phyloP scores from a whole-genome alignment of 2,329 filamentous ascomycete species.

The Neonectria faginata region DNA sequence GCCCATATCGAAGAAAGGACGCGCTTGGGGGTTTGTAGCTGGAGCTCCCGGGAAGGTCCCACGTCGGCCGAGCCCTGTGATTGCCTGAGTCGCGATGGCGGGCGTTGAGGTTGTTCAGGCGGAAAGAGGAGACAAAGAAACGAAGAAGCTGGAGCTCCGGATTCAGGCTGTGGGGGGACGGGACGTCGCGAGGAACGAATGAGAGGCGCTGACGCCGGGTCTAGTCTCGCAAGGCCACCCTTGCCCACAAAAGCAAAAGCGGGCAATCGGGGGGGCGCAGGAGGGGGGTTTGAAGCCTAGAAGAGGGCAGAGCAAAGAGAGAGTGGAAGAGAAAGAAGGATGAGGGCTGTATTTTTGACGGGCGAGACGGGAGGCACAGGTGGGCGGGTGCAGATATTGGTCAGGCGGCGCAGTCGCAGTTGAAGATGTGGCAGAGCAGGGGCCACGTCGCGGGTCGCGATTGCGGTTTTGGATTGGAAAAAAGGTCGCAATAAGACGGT shows the following conservation, averaged over 20 bases:
- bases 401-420: slow-evolving; percentile 25
- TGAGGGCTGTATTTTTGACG: neutral
- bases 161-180: slow-evolving; percentile 15
- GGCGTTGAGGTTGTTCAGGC: slow-evolving; percentile 24
- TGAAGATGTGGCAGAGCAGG: slow-evolving; percentile 32
- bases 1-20: slow-evolving; percentile 46
- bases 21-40: slow-evolving; percentile 33
- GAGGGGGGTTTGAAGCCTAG: neutral
- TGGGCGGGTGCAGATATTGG: slow-evolving; percentile 6
- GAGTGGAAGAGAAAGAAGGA: neutral
- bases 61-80: slow-evolving; percentile 7
- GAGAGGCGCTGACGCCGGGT: slow-evolving; percentile 23
- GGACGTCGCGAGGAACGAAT: slow-evolving; percentile 20
- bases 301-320: slow-evolving; percentile 28
- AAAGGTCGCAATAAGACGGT: slow-evolving; percentile 9
- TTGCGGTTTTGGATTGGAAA: slow-evolving; percentile 29
- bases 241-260: slow-evolving; percentile 28
- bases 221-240: slow-evolving; percentile 27
- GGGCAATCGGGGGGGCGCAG: slow-evolving; percentile 14
- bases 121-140: slow-evolving; percentile 24
- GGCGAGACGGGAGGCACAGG: slow-evolving; percentile 1
- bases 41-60: slow-evolving; percentile 17
- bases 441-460: slow-evolving; percentile 45
- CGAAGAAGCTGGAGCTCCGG: slow-evolving; percentile 17
- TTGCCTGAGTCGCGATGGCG: slow-evolving; percentile 23